Base-by-base conservation (phyloP, 2,329 filamentous ascomycete species). In the Beauveria varroae region DNA sequence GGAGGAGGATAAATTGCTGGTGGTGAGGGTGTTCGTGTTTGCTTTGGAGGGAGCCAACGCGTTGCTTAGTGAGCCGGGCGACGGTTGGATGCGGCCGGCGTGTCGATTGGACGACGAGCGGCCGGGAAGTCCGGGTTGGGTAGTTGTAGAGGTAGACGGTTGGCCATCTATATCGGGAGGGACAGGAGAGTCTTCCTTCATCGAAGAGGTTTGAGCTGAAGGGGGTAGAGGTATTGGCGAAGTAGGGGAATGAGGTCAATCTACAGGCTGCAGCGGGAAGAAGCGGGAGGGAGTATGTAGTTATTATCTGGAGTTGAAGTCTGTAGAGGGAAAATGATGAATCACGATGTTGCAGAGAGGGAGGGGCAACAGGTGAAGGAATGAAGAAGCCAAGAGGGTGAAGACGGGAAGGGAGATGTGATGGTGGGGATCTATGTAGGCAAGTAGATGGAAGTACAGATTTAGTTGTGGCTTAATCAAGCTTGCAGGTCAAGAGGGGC, bases 141-240 rank as follows among this genome's bases (percentile, higher is more conserved):
- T 74, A 73, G 72, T 72, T 75, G 79, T 76, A 81, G 77, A 79
- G 57, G 14, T 60, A 75, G 80, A 81, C 78, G 78, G 77, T 76
- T 79, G 77, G 78, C 77, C 78, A 79, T 82, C 78, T 83, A 77
- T 77, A 73, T 78, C 76, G 73, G 79, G 77, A 70, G 77, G 73
- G 66, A 81, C 77, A 75, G 80, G 73, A 67, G 77, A 82, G 75
- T 75, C 75, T 80, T 84, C 76, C 81, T 83, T 86, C 83, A 86
- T 86, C 82, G 83, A 85, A 78, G 69, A 75, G 76, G 72, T 68
- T 43, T 44, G 28, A 20, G 34, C 40, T 7, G 16, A 22, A 37
- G 30, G 47, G 22, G 7, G 34, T 34, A 18, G 16, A 26, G 10
- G n/a, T 20, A 22, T n/a, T 12, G 10, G 43, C 43, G 2, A 10